Evolutionary conservation across 169 alveolate species (phyloP), one percentile per base, ranked within the genome.

Genomic region (Cryptosporidium xiaoi): DNA sequence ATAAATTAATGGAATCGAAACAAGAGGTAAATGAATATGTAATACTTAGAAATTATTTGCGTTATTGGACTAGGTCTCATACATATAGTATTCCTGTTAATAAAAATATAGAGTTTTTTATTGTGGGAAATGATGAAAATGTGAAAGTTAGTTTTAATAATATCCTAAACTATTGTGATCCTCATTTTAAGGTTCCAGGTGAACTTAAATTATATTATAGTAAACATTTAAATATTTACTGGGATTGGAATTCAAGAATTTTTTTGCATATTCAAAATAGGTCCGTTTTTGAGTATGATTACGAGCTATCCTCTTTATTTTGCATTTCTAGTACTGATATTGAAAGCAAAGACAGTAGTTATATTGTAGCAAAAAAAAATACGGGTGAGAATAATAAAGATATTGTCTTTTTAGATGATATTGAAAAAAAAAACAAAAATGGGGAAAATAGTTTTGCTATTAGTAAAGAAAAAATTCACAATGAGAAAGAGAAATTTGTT

Each of bases 181-280:
- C 48, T 40, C 4, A 3, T 40, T 40, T 40, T 8, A 8, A 40
- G 48, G 10, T 40, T 8, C 48, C 48, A 40, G 48, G 48, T 0
- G 48, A 5, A 0, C 16, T 12, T 3, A 69, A 51, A n/a, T 20
- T 69, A 16, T 77, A 60, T 31, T 77, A 40, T 27, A 16, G 51
- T 18, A 34, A 62, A n/a, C 50, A 29, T 29, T 10, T 69, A 51
- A 29, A 62, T 44, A 20, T 77, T 48, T 18, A 34, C 2, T 77
- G 87, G 87, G 71, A 62, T 20, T 77, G 87, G 87, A 60, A 36
- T 48, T 46, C 64, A n/a, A 34, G 87, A 46, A 36, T 77, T 16
- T 77, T 77, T 62, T n/a, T 60, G 40, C 77, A 77, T 31, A 20
- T 33, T 0, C 62, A 56, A 24, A 77, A 66, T 29, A 20, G 27